Base-by-base conservation (phyloP, 352 stramenopile genomes). In the Phytopythium boreale region DNA sequence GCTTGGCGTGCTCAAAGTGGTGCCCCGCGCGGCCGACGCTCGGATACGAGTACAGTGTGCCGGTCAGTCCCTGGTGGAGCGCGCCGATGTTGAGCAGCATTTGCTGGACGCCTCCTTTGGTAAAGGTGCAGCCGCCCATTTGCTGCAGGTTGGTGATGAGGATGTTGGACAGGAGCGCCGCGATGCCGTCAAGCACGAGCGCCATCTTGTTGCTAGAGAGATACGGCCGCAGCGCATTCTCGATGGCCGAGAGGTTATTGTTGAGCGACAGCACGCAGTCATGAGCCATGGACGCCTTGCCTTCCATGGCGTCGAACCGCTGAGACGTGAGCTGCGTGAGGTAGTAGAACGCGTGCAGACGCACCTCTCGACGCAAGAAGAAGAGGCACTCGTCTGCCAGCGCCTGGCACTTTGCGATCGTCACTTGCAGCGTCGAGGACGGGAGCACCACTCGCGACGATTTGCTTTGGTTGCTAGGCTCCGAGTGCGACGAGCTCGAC, bases 1-100 rank as follows among this genome's bases (percentile, higher is more conserved):
- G 68, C 66, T 92, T 95, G 29, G 84, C 84, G 62, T 88, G 79
- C 61, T 93, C 79, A 67, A 95, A 89, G 47, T 88, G 74, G n/a
- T 50, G 55, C 9, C 74, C 76, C n/a, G 75, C 72, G 55, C 74
- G 84, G 9, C 61, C 67, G 36, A 84, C 76, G 4, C 49, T 66
- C 41, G 83, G 81, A 56, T 92, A 92, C 62, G 81, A 89, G 60
- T 90, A 93, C 41, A 93, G 29, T 22, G 83, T 87, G 0, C 78
- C 82, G 0, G 87, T 92, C 49, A 92, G 70, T 19, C 75, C 75
- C 67, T 95, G 87, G 63, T 91, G 87, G 49, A 93, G 71, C 50
- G 87, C 82, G 12, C 77, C 69, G 50, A 92, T 77, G 59, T 93
- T 93, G 41, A 92, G 73, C 39, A 89, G 68, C 83, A 95, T 92